A percentile compares a stretch with the other conserved stretches of the same genome.
Conservation (phyloP, 2,329 filamentous ascomycete genomes). For the Calonectria leucothoes region DNA sequence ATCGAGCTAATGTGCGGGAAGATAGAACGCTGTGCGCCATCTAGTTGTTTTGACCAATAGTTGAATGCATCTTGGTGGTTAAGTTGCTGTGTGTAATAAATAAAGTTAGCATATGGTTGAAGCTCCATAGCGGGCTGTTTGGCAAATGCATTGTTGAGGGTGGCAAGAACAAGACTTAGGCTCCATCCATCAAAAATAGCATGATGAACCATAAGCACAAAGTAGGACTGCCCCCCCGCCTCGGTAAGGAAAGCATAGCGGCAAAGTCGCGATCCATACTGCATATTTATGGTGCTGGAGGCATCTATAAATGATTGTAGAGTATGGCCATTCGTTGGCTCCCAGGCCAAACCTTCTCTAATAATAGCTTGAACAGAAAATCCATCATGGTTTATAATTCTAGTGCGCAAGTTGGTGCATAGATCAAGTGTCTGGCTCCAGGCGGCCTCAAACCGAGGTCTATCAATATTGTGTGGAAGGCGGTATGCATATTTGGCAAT, state of each 20-base stretch:
- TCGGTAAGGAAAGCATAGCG: conserved; percentile 10
- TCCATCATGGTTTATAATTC: background rate
- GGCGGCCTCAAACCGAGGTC: background rate
- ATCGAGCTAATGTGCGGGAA: background rate
- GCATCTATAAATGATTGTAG: background rate
- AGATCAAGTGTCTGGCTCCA: background rate
- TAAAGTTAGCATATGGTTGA: conserved; percentile 6
- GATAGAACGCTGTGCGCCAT: background rate
- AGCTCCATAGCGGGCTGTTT: background rate
- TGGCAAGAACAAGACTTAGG: background rate
- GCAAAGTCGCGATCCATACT: background rate
- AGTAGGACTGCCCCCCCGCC: background rate
- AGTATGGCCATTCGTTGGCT: background rate
- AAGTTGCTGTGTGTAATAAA: background rate
- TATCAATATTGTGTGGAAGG: background rate
- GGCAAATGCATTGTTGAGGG: background rate
- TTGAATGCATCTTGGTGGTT: background rate
- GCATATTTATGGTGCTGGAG: background rate
- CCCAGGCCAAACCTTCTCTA: background rate
- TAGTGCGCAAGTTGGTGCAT: conserved; percentile 8
- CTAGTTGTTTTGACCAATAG: background rate
- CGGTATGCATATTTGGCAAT: conserved; percentile 12
- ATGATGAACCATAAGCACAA: conserved; percentile 2
- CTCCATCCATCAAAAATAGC: conserved; percentile 13
- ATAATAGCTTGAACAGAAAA: background rate